These are phyloP conservation scores for Pythium oligandrum DNA, from an alignment of 352 stramenopile species.

Conservation along the genomic window DNA sequence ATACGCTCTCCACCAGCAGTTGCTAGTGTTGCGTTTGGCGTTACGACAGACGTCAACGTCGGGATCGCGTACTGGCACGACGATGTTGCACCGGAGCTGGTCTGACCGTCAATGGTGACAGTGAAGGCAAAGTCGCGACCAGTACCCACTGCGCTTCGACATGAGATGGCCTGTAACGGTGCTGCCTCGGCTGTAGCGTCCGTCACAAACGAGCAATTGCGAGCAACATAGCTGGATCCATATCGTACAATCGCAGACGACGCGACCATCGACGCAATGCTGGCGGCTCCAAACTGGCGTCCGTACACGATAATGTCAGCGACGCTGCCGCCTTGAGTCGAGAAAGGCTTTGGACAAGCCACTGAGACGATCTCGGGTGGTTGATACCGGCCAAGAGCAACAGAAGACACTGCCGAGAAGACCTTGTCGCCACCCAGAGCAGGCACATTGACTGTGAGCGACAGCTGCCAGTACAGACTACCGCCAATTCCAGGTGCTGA, in stretches of 20 bases:
- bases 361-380: conserved; percentile 23
- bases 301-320: conserved; percentile 38
- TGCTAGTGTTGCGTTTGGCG: conserved; percentile 10
- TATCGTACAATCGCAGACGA: conserved; percentile 26
- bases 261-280: conserved; percentile 7
- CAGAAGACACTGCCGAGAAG: conserved; percentile 33
- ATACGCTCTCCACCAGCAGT: conserved; percentile 29
- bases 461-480: conserved; percentile 46
- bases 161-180: conserved; percentile 28
- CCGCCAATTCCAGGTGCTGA: conserved; percentile 31
- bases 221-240: conserved; percentile 21
- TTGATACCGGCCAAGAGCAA: conserved; percentile 33
- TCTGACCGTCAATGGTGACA: conserved; percentile 29
- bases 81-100: conserved; percentile 17
- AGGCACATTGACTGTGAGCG: conserved; percentile 27
- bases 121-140: conserved; percentile 31
- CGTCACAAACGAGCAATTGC: conserved; percentile 20
- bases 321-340: conserved; percentile 25
- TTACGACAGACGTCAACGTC: conserved; percentile 8
- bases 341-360: conserved; percentile 26
- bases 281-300: conserved; percentile 30
- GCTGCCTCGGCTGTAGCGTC: background rate
- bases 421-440: conserved; percentile 23
- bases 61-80: conserved; percentile 34
- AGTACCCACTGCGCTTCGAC: conserved; percentile 28